Evolutionary conservation across 169 alveolate genomes (phyloP), one percentile per base, ranked within the genome.

Genomic region (Plasmodium falciparum): DNA sequence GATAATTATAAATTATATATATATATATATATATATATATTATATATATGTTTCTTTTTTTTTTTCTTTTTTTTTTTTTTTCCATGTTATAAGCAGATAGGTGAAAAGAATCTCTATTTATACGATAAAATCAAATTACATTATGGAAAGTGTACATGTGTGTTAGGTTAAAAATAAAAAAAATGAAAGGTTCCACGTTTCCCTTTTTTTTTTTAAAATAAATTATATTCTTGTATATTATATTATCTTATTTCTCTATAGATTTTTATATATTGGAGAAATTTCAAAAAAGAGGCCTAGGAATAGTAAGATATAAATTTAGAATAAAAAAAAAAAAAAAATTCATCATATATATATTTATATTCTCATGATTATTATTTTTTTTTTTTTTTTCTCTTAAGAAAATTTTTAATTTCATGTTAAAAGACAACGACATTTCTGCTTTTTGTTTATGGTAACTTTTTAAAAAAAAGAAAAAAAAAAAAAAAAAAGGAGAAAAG

Each of bases 271-370:
- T 74, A 74, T 47, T 20, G 24, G 47, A 49, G 11, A 15, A 43
- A 20, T 74, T 74, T 52, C 88, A 66, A 66, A 74, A 74, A 47
- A 74, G 73, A 73, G 88, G 88, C 49, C 74, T 74, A 11, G 88
- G 88, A 66, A 62, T 74, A 8, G 88, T 74, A 50, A 74, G 22
- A 15, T 1, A 63, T 12, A 45, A 39, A 52, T 9, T 39, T 8
- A 39, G 47, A 39, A 39, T 17, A 39, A 70, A 11, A 45, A 63
- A 50, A 20, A n/a, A n/a, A n/a, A 20, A 2, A 6, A 9, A n/a
- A 7, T 9, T 58, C 33, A 29, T 71, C 9, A 39, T 39, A 39
- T 39, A 33, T 39, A 39, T 39, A 39, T 39, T 39, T 39, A 39
- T 39, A 39, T 39, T 5, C 2, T 39, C 11, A 39, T 39, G 11